Percentiles rank a stretch among this genome's conserved stretches.
phyloP scores from a whole-genome alignment of 2,329 filamentous ascomycete species.

The Diplodia sapinea region DNA sequence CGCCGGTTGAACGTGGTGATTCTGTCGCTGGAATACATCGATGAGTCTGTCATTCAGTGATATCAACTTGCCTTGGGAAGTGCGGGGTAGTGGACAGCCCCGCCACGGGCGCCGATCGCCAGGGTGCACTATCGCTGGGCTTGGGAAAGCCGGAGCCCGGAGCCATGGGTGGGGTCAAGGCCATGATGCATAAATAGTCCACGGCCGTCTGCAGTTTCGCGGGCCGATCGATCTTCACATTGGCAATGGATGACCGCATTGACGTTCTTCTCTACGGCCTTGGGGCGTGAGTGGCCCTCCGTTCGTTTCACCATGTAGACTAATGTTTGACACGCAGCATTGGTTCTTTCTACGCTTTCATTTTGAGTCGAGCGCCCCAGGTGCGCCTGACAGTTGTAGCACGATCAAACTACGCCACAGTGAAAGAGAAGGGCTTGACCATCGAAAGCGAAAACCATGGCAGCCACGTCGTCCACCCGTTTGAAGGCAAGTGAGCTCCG shows the following conservation, averaged over 20 bases:
- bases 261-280: constrained; percentile 3
- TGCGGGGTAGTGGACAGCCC: no score
- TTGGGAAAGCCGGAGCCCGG: background rate
- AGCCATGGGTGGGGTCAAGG: background rate
- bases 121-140: no score
- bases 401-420: background rate
- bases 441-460: constrained; percentile 1
- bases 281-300: background rate
- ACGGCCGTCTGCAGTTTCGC: background rate
- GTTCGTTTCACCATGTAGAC: background rate
- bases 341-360: background rate
- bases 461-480: background rate
- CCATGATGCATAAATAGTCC: background rate
- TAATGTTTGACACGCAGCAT: background rate
- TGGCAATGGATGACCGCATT: background rate
- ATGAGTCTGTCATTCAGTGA: no score
- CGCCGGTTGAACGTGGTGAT: no score
- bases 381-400: background rate
- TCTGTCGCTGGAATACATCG: no score
- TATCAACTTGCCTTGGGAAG: no score
- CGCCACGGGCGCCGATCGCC: no score
- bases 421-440: background rate
- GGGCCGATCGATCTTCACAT: background rate
- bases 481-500: background rate
- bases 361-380: background rate